Base-by-base conservation (phyloP, 208 protist species). In the Novymonas esmeraldas region DNA sequence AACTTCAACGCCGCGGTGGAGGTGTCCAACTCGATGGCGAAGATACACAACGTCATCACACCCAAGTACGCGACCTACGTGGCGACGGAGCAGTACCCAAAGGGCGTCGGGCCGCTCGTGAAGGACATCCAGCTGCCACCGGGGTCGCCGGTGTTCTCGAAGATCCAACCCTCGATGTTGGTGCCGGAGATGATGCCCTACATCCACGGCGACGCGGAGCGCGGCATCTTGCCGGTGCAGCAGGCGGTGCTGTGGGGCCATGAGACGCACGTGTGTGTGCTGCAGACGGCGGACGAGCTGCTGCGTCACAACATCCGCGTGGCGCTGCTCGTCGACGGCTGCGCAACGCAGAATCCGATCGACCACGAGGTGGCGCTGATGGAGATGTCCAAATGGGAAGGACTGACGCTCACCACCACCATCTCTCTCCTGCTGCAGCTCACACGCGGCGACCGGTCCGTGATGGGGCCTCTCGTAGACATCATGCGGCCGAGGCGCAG, bases 181-280 rank as follows among this genome's bases (percentile, higher is more conserved):
- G n/a, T 81, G 7, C 80, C 82, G 0, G 81, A 91, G 22, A 71
- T 92, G 42, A 44, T 65, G 66, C 50, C 73, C 10, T 69, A 54
- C 10, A 45, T 92, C 20, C 31, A 60, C 11, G 68, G 83, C 56
- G 41, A 75, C 39, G 20, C 44, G 3, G 61, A 33, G 16, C 49
- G 50, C 5, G 61, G 61, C 34, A 51, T 75, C 9, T 41, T 75
- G 33, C 70, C 70, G 20, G 73, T 86, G 33, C 68, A 80, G 29
- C 78, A 78, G 59, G 87, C 92, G 2, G 75, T 93, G 9, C 34
- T 95, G 33, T 90, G 87, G 57, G 90, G 90, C 28, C 87, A 92
- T 34, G 90, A 95, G 65, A 85, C 63, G 0, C 90, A 95, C 46
- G 87, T 91, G 49, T 95, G 90, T 60, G 73, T 95, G 4, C 52